Conservation (phyloP, 169 alveolate genomes). For the Babesia sp. region DNA sequence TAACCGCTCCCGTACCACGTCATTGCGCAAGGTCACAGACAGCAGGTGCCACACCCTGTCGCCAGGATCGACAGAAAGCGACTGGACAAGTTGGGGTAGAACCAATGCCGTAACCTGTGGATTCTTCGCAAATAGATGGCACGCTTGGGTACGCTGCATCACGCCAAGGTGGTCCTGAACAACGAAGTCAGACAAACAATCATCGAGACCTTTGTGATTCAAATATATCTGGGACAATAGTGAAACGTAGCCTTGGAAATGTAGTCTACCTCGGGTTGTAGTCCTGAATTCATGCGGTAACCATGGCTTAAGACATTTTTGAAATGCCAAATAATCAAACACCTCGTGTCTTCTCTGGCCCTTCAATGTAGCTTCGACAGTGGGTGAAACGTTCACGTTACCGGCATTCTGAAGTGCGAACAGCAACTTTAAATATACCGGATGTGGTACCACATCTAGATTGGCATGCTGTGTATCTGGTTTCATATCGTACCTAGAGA, state of each 20-base stretch:
- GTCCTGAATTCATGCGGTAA: neutral
- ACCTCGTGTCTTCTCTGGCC: neutral
- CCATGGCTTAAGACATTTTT: neutral
- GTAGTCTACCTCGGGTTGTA: neutral
- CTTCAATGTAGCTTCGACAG: neutral
- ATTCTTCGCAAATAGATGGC: conserved; percentile 41
- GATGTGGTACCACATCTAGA: conserved; percentile 8
- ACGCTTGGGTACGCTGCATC: conserved; percentile 63
- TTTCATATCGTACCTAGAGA: neutral
- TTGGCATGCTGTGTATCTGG: neutral
- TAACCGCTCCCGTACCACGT: conserved; percentile 12
- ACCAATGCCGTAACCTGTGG: conserved; percentile 17
- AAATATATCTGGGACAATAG: conserved; percentile 34
- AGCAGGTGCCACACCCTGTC: conserved; percentile 59
- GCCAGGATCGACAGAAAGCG: conserved; percentile 58
- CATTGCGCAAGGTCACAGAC: conserved; percentile 9
- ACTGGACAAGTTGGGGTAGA: conserved; percentile 58
- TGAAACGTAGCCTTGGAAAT: conserved; percentile 15
- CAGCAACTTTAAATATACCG: conserved; percentile 15
- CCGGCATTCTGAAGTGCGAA: neutral
- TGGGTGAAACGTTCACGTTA: neutral
- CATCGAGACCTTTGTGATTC: conserved; percentile 13
- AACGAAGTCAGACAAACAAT: conserved; percentile 28
- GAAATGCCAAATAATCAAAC: conserved; percentile 9
- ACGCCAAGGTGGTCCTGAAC: conserved; percentile 35